Percentiles rank a stretch among this genome's conserved stretches.
Conservation (phyloP, 306 rosid genomes). For the Vachellia pachyceras region DNA sequence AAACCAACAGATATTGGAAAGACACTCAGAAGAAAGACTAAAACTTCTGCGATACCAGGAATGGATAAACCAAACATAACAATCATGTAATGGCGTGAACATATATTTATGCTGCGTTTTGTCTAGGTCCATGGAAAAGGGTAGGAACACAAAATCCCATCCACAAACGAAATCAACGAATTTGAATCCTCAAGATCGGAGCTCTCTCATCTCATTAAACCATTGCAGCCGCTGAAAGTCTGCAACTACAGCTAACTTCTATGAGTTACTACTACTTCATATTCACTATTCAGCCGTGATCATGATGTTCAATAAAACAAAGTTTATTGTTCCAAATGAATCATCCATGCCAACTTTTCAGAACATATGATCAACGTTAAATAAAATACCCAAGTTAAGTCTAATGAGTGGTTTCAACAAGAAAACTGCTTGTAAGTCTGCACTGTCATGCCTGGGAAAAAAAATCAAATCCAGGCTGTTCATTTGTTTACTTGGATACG, state of each 20-base stretch:
- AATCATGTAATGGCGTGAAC: neutral
- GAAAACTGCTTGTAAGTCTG: neutral
- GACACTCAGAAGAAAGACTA: neutral
- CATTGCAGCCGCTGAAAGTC: neutral
- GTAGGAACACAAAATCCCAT: neutral
- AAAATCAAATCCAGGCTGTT: neutral
- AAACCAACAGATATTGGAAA: slow-evolving; percentile 15
- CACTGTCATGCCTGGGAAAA: neutral
- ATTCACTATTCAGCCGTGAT: neutral
- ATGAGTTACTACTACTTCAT: neutral
- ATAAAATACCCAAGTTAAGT: neutral
- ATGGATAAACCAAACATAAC: neutral
- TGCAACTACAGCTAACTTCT: neutral
- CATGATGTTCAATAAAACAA: slow-evolving; percentile 1
- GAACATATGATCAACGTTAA: neutral
- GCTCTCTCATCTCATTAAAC: slow-evolving; percentile 2
- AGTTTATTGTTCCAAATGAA: slow-evolving; percentile 11
- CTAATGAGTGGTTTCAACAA: slow-evolving; percentile 3
- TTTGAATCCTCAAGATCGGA: neutral
- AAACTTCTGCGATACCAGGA: neutral
- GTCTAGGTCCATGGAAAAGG: slow-evolving; percentile 10
- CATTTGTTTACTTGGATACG: neutral
- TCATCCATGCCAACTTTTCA: neutral
- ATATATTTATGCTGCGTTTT: neutral
- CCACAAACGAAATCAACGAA: neutral